These are phyloP conservation scores for Dryas drummondii DNA, from an alignment of 306 rosid species.

Conservation along the genomic window DNA sequence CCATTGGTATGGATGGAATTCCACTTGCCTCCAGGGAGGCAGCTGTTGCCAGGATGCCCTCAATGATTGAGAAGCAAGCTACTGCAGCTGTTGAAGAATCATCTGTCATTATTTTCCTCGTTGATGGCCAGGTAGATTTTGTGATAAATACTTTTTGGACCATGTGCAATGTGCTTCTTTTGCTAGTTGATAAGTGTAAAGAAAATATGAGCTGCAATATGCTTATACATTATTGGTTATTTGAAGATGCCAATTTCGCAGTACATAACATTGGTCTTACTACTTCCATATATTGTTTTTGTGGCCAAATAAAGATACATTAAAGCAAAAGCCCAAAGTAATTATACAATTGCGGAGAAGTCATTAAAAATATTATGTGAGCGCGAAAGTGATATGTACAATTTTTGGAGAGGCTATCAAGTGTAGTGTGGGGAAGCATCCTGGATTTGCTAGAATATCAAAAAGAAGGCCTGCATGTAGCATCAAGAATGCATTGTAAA, in stretches of 20 bases:
- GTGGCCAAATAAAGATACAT: neutral
- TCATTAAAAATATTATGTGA: neutral
- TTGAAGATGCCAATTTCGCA: neutral
- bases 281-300: neutral
- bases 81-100: slow-evolving; percentile 89
- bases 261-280: no score
- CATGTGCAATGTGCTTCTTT: neutral
- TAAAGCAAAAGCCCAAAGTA: neutral
- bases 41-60: slow-evolving; percentile 93
- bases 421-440: neutral
- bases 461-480: neutral
- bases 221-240: slow-evolving; percentile 5
- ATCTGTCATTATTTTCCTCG: slow-evolving; percentile 75
- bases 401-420: neutral
- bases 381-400: neutral
- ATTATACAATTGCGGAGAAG: neutral
- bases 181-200: neutral
- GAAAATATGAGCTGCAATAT: neutral
- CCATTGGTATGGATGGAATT: slow-evolving; percentile 97
- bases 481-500: neutral
- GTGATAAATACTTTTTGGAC: slow-evolving; percentile 9
- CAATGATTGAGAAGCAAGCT: slow-evolving; percentile 97
- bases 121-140: slow-evolving; percentile 82
- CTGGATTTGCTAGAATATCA: neutral
- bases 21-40: slow-evolving; percentile 89